A percentile compares a stretch with the other conserved stretches of the same genome.
phyloP scores from a whole-genome alignment of 345 rosid genomes.

The Jatropha curcas region DNA sequence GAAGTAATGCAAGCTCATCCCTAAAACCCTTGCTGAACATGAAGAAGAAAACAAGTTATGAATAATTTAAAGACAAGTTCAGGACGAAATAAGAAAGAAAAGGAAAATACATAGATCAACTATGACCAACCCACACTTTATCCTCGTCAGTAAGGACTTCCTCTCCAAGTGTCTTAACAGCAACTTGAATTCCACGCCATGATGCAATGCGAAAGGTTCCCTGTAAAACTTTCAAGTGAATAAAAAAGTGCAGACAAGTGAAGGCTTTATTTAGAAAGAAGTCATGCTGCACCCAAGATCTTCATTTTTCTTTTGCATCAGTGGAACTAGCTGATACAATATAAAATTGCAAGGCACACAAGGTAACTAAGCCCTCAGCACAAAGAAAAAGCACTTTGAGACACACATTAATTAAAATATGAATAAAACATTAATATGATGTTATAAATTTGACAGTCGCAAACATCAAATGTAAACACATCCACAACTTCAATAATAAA shows the following conservation, averaged over 20 bases:
- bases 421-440: no score
- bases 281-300: no score
- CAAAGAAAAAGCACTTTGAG: no score
- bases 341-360: no score
- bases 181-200: conserved; percentile 86
- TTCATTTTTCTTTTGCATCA: not conserved
- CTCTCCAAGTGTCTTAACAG: conserved; percentile 78
- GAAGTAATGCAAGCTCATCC: conserved; percentile 80
- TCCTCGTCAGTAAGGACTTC: conserved; percentile 65
- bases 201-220: conserved; percentile 77
- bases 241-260: not conserved
- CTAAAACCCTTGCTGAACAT: conserved; percentile 67
- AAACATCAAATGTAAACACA: no score
- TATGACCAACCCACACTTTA: conserved; percentile 65
- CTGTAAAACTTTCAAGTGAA: conserved; percentile 30
- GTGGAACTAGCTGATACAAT: no score
- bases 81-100: not conserved
- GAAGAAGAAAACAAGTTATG: not conserved
- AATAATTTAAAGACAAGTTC: conserved; percentile 5
- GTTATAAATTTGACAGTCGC: no score
- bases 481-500: no score
- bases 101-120: not conserved
- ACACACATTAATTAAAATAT: no score
- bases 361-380: no score
- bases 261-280: not conserved